Conservation (phyloP, 768 basidiomycete species). For the Naganishia vaughanmartiniae region DNA sequence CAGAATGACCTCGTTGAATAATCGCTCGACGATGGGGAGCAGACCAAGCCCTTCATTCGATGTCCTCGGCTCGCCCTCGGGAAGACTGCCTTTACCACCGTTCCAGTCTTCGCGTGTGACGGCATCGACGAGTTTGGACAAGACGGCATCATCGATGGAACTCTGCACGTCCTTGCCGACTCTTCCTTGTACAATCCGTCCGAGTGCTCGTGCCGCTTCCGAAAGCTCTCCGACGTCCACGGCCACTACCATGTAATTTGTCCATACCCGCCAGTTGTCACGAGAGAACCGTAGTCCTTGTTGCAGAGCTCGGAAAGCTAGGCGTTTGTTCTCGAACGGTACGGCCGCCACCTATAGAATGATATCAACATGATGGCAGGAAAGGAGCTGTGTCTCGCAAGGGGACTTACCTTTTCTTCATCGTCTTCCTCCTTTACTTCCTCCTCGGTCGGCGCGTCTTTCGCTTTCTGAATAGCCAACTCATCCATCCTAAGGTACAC, state of each 20-base stretch:
- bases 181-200: constrained; percentile 69
- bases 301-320: constrained; percentile 88
- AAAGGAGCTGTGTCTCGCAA: neutral
- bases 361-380: constrained; percentile 10
- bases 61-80: constrained; percentile 51
- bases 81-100: constrained; percentile 37
- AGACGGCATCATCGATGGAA: constrained; percentile 74
- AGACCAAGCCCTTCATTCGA: constrained; percentile 69
- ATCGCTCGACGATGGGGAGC: constrained; percentile 63
- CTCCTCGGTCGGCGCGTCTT: neutral
- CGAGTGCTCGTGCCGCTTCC: constrained; percentile 79
- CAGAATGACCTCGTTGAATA: constrained; percentile 76
- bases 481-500: constrained; percentile 80
- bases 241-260: constrained; percentile 90
- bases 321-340: constrained; percentile 64
- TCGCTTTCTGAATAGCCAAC: constrained; percentile 6
- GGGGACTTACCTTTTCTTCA: constrained; percentile 11
- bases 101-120: constrained; percentile 62
- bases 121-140: constrained; percentile 83
- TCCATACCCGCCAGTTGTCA: constrained; percentile 98
- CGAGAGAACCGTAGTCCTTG: constrained; percentile 80
- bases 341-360: constrained; percentile 35
- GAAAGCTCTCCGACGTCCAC: constrained; percentile 88
- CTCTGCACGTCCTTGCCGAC: constrained; percentile 56
- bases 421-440: constrained; percentile 5